Evolutionary conservation across 2,329 filamentous ascomycete genomes (phyloP).

Genomic region (Fusarium foetens): DNA sequence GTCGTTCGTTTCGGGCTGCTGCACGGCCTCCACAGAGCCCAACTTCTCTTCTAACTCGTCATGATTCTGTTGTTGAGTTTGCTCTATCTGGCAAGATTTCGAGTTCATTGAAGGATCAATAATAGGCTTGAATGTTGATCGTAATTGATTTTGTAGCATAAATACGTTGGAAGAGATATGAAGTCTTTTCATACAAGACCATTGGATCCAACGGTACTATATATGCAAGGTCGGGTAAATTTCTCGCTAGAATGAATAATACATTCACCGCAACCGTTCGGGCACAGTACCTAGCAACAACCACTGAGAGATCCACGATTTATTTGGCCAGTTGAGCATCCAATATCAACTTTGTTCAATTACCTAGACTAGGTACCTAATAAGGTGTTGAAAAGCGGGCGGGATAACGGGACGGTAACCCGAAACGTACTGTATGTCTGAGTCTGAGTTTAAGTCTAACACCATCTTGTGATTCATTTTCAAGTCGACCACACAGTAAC

Average conservation of each 20-base stretch:
- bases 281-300: neutral
- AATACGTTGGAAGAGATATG: neutral
- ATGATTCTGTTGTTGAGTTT: slow-evolving; percentile 7
- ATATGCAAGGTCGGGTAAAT: slow-evolving; percentile 6
- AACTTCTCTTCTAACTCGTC: slow-evolving; percentile 14
- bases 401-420: slow-evolving; percentile 3
- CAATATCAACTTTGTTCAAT: neutral
- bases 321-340: neutral
- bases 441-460: neutral
- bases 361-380: neutral
- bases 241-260: slow-evolving; percentile 20
- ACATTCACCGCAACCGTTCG: neutral
- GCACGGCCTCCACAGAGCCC: neutral
- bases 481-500: neutral
- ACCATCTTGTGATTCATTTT: neutral
- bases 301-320: neutral
- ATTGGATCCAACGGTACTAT: neutral
- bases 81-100: neutral
- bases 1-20: slow-evolving; percentile 4
- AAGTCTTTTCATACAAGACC: neutral
- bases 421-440: neutral
- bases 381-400: neutral
- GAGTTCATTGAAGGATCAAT: neutral
- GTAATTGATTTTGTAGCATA: neutral
- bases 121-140: neutral